phyloP scores from a whole-genome alignment of 257 asterid genomes.

The Echites panduratus region DNA sequence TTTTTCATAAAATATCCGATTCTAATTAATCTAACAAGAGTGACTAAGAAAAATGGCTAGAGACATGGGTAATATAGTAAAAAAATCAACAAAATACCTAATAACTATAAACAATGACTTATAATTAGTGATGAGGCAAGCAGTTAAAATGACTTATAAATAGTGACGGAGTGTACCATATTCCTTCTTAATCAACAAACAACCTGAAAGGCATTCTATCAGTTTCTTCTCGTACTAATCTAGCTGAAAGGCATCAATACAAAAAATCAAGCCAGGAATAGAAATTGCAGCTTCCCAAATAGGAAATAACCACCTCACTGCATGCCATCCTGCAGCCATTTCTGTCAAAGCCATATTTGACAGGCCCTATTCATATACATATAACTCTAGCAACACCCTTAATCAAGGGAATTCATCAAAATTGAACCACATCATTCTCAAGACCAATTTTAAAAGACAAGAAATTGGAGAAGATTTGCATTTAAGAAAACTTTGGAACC shows the following conservation, averaged over 20 bases:
- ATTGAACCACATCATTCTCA: background rate
- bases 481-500: background rate
- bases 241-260: background rate
- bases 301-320: background rate
- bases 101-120: too few relatives aligned
- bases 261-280: background rate
- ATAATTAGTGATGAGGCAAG: too few relatives aligned
- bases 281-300: background rate
- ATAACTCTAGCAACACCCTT: background rate
- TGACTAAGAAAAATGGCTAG: too few relatives aligned
- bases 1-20: too few relatives aligned
- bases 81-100: too few relatives aligned
- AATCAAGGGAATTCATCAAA: background rate
- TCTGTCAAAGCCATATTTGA: background rate
- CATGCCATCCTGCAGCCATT: too few relatives aligned
- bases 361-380: background rate
- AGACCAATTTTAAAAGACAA: too few relatives aligned
- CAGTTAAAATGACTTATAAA: too few relatives aligned
- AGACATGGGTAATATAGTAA: too few relatives aligned
- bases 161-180: too few relatives aligned
- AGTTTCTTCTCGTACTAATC: background rate
- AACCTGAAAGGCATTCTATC: background rate
- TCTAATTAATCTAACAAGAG: too few relatives aligned
- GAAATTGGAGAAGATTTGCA: background rate
- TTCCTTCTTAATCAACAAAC: background rate